These are phyloP conservation scores for Moricandia moricandioides DNA, from an alignment of 345 rosid species.

Conservation along the genomic window DNA sequence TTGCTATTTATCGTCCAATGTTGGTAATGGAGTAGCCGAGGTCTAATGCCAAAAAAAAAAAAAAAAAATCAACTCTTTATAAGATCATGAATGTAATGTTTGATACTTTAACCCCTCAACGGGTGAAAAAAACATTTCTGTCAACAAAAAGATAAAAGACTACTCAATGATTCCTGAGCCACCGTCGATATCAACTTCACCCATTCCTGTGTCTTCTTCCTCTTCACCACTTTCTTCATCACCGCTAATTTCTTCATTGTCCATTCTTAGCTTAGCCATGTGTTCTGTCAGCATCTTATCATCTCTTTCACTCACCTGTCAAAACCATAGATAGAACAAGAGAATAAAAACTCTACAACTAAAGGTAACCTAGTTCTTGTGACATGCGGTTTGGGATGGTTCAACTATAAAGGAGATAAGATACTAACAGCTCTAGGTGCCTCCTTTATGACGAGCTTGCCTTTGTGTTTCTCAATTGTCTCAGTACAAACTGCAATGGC, in stretches of 20 bases:
- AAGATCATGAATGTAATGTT: not conserved
- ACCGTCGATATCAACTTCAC: constrained; percentile 71
- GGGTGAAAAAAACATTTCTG: too few species aligned
- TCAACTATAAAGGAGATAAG: constrained; percentile 1
- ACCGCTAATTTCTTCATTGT: constrained; percentile 84
- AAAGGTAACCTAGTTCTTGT: not conserved
- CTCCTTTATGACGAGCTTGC: constrained; percentile 84
- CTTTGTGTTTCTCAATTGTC: constrained; percentile 78
- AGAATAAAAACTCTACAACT: not conserved
- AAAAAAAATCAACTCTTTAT: too few species aligned
- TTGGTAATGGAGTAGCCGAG: too few species aligned
- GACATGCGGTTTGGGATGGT: constrained; percentile 2
- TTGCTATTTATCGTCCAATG: too few species aligned
- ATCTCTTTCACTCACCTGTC: constrained; percentile 96
- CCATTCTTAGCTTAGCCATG: constrained; percentile 79
- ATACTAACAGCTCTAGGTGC: constrained; percentile 90
- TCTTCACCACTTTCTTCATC: constrained; percentile 91
- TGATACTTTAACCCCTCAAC: not conserved
- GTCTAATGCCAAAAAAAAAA: too few species aligned
- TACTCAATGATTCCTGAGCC: constrained; percentile 61
- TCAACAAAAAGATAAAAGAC: not conserved
- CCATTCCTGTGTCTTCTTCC: constrained; percentile 95
- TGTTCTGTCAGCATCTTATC: constrained; percentile 93
- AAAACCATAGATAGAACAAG: not conserved
- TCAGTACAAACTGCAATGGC: constrained; percentile 83